Percentiles rank a stretch among this genome's conserved stretches.
phyloP scores from a whole-genome alignment of 257 asterid genomes.

The Jasminum sambac region DNA sequence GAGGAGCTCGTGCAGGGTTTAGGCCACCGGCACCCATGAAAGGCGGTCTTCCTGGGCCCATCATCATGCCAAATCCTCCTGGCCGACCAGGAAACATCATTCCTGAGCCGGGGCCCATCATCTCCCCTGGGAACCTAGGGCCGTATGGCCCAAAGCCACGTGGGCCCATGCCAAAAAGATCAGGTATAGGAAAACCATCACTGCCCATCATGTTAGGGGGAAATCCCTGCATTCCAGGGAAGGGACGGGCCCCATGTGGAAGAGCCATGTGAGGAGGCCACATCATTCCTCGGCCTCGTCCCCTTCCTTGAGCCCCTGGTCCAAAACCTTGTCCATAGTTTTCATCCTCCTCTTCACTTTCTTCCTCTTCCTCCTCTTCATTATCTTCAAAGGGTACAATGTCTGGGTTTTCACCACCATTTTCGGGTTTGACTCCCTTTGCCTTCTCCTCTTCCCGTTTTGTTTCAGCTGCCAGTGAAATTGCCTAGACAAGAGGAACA shows the following conservation, averaged over 20 bases:
- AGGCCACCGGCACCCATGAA: slow-evolving; percentile 55
- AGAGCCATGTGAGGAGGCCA: slow-evolving; percentile 88
- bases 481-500: slow-evolving; percentile 46
- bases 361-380: slow-evolving; percentile 93
- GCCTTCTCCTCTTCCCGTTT: slow-evolving; percentile 90
- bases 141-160: slow-evolving; percentile 77
- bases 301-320: slow-evolving; percentile 60
- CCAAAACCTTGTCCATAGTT: slow-evolving; percentile 47
- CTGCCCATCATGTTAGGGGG: slow-evolving; percentile 76
- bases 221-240: slow-evolving; percentile 66
- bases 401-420: slow-evolving; percentile 67
- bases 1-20: slow-evolving; percentile 45
- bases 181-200: slow-evolving; percentile 82
- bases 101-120: slow-evolving; percentile 62
- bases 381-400: slow-evolving; percentile 85
- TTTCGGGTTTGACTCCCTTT: slow-evolving; percentile 66
- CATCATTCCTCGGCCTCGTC: slow-evolving; percentile 86
- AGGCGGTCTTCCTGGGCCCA: slow-evolving; percentile 81
- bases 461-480: slow-evolving; percentile 69
- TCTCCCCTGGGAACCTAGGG: slow-evolving; percentile 78
- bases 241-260: slow-evolving; percentile 65
- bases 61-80: slow-evolving; percentile 83
- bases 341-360: slow-evolving; percentile 83
- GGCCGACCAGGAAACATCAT: slow-evolving; percentile 84
- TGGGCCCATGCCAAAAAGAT: slow-evolving; percentile 75